Evolutionary conservation across 306 rosid genomes (phyloP).

Genomic region (Cicer bijugum): DNA sequence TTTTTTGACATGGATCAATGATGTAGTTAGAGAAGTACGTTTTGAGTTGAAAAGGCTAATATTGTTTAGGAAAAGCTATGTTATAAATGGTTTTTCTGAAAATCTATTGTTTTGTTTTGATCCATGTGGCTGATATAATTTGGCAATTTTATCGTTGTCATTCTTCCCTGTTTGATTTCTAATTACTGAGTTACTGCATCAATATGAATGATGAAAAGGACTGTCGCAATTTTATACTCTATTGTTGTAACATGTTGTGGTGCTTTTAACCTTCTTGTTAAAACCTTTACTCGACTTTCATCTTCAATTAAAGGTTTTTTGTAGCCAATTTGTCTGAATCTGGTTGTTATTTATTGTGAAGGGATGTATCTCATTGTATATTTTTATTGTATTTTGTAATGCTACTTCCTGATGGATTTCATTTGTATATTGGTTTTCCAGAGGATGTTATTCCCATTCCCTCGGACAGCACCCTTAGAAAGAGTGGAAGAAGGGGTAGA

Average conservation of each 20-base stretch:
- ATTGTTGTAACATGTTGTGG: neutral
- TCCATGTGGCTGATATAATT: no score
- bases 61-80: no score
- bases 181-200: neutral
- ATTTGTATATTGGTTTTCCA: slow-evolving; percentile 41
- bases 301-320: neutral
- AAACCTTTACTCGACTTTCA: neutral
- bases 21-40: no score
- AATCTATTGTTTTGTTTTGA: no score
- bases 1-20: no score
- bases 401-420: neutral
- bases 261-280: slow-evolving; percentile 2
- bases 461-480: slow-evolving; percentile 86
- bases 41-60: no score
- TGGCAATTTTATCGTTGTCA: no score
- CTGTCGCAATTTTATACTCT: neutral
- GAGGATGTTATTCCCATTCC: slow-evolving; percentile 97
- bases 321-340: neutral
- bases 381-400: neutral
- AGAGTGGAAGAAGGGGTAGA: slow-evolving; percentile 94
- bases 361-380: neutral
- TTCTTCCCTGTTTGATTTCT: neutral
- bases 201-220: neutral
- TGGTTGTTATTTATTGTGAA: neutral
- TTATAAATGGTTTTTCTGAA: no score